These are phyloP conservation scores for Ophidiomyces ophidiicola DNA, from an alignment of 2,329 filamentous ascomycete genomes.

Conservation along the genomic window DNA sequence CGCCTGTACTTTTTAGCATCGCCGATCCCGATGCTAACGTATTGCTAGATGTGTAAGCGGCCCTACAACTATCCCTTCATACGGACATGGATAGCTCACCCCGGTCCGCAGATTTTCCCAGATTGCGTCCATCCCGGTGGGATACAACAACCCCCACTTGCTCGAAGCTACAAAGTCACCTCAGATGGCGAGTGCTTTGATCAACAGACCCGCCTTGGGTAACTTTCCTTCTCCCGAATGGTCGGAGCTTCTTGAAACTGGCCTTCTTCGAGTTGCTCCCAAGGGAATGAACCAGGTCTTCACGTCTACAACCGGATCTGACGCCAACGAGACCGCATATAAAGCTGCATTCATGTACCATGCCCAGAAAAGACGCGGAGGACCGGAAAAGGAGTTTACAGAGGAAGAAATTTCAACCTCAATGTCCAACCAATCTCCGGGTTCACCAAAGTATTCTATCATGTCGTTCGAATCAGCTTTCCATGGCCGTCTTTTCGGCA, in stretches of 20 bases:
- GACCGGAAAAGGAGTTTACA: slow-evolving; percentile 64
- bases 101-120: slow-evolving; percentile 56
- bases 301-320: slow-evolving; percentile 76
- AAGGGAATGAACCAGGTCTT: slow-evolving; percentile 80
- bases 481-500: slow-evolving; percentile 82
- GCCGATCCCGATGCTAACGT: slow-evolving; percentile 41
- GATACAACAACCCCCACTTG: slow-evolving; percentile 79
- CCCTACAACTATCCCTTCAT: neutral
- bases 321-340: slow-evolving; percentile 89
- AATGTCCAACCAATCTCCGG: slow-evolving; percentile 73
- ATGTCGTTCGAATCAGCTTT: slow-evolving; percentile 80
- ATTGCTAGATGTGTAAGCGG: slow-evolving; percentile 39
- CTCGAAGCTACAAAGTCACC: slow-evolving; percentile 57
- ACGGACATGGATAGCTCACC: slow-evolving; percentile 10
- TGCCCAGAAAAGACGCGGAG: slow-evolving; percentile 68
- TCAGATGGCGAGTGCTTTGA: slow-evolving; percentile 66
- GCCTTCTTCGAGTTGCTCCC: slow-evolving; percentile 70
- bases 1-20: slow-evolving; percentile 24
- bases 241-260: slow-evolving; percentile 64
- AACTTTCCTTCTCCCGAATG: slow-evolving; percentile 84
- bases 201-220: slow-evolving; percentile 80
- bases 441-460: slow-evolving; percentile 68
- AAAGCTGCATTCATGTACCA: slow-evolving; percentile 94
- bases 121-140: slow-evolving; percentile 83
- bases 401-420: slow-evolving; percentile 58